A percentile compares a stretch with the other conserved stretches of the same genome.
Conservation (phyloP, 1,284 basidiomycete species). For the Sporisorium scitamineum region DNA sequence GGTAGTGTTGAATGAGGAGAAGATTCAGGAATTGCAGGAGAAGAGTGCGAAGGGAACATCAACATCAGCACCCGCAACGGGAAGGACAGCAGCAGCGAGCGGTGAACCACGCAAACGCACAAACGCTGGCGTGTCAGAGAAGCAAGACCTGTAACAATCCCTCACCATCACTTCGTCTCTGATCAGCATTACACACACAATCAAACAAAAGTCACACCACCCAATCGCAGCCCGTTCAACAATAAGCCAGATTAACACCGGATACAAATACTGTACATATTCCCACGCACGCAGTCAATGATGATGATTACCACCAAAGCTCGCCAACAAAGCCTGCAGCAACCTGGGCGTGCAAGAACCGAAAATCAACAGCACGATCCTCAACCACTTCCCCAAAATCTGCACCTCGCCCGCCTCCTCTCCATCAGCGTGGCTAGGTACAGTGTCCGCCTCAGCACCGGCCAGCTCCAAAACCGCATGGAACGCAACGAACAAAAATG, state of each 20-base stretch:
- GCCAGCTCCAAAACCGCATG: constrained; percentile 66
- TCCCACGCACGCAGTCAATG: constrained; percentile 16
- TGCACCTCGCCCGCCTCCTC: constrained; percentile 21
- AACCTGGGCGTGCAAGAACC: constrained; percentile 40
- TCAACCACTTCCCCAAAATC: constrained; percentile 39
- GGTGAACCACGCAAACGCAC: constrained; percentile 23
- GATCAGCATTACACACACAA: background rate
- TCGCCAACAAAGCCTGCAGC: constrained; percentile 23
- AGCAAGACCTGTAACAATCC: constrained; percentile 19
- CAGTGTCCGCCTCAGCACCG: constrained; percentile 35
- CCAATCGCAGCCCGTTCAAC: background rate
- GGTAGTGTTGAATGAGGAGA: constrained; percentile 20
- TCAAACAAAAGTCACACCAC: background rate
- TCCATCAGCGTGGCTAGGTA: background rate
- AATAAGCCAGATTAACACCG: background rate
- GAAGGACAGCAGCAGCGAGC: background rate
- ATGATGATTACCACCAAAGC: constrained; percentile 23
- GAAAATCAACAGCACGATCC: constrained; percentile 25
- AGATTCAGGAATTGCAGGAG: constrained; percentile 14
- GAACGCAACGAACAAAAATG: constrained; percentile 93
- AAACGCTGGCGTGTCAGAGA: constrained; percentile 19
- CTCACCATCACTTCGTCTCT: background rate
- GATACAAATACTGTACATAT: constrained; percentile 37
- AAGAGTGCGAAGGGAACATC: background rate
- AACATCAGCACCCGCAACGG: constrained; percentile 1